Evolutionary conservation across 352 stramenopile genomes (phyloP).

Genomic region (Globisporangium okanoganense): DNA sequence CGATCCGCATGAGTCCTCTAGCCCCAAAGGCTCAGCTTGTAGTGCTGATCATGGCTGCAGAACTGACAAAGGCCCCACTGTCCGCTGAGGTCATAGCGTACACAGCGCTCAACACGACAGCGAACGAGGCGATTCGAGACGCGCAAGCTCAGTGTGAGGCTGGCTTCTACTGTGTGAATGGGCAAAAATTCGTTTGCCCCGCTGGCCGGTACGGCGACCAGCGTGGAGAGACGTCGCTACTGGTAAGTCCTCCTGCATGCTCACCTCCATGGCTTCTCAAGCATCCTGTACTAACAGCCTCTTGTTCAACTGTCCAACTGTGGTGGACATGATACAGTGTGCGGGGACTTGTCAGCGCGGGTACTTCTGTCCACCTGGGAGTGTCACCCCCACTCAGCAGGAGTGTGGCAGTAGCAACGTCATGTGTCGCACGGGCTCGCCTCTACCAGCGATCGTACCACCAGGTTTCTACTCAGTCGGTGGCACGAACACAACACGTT

Average conservation of each 20-base stretch:
- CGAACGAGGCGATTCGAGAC: conserved; percentile 36
- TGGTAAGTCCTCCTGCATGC: neutral
- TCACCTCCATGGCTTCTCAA: no score
- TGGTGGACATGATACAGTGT: conserved; percentile 34
- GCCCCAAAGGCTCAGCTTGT: neutral
- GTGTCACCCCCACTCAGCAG: conserved; percentile 29
- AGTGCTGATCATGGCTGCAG: neutral
- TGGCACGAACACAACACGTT: conserved; percentile 48
- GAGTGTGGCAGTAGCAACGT: conserved; percentile 39
- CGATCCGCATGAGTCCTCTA: conserved; percentile 18
- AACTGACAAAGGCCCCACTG: neutral
- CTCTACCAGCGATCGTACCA: conserved; percentile 23
- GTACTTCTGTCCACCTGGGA: conserved; percentile 62
- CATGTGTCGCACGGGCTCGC: conserved; percentile 55
- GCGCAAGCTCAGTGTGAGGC: conserved; percentile 53
- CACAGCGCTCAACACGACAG: conserved; percentile 11
- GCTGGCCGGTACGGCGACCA: conserved; percentile 50
- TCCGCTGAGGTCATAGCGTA: conserved; percentile 5
- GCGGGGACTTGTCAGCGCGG: conserved; percentile 52
- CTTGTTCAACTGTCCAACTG: neutral
- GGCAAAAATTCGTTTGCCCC: conserved; percentile 52
- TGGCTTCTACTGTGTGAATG: conserved; percentile 63
- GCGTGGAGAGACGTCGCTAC: conserved; percentile 34
- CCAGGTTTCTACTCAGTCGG: conserved; percentile 73
- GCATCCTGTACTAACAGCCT: neutral